Conservation (phyloP, 805 yeast genomes). For the Monosporozyma aquatica region DNA sequence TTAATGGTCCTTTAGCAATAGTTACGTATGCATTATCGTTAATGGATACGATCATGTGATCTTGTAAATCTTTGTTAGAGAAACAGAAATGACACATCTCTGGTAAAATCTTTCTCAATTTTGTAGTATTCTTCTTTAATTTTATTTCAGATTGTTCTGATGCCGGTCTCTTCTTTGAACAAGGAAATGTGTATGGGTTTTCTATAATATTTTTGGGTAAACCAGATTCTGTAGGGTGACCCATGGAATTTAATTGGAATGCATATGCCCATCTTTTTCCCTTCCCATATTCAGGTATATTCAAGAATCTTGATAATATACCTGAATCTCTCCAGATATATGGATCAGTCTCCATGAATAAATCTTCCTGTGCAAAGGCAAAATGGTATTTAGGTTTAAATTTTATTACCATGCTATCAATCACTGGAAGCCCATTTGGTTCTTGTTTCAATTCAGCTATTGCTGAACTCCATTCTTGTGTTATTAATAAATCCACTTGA, state of each 20-base stretch:
- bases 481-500: constrained; percentile 47
- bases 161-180: constrained; percentile 6
- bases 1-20: constrained; percentile 78
- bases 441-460: constrained; percentile 39
- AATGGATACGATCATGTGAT: constrained; percentile 74
- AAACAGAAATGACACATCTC: constrained; percentile 73
- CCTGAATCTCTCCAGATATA: constrained; percentile 45
- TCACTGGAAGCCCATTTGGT: constrained; percentile 34
- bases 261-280: constrained; percentile 69
- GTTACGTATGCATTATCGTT: constrained; percentile 61
- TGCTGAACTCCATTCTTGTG: constrained; percentile 51
- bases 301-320: constrained; percentile 50
- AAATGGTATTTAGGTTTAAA: constrained; percentile 62
- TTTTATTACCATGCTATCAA: constrained; percentile 39
- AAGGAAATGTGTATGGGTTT: constrained; percentile 7
- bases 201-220: constrained; percentile 18
- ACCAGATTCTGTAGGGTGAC: constrained; percentile 9
- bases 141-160: neutral
- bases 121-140: neutral
- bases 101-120: constrained; percentile 41
- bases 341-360: constrained; percentile 46
- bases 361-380: constrained; percentile 35
- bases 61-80: constrained; percentile 65
- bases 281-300: constrained; percentile 51
- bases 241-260: constrained; percentile 37